Percentiles rank a stretch among this genome's conserved stretches.
Evolutionary conservation across 805 yeast genomes (phyloP).

Genomic region (Barnettozyma salicaria): DNA sequence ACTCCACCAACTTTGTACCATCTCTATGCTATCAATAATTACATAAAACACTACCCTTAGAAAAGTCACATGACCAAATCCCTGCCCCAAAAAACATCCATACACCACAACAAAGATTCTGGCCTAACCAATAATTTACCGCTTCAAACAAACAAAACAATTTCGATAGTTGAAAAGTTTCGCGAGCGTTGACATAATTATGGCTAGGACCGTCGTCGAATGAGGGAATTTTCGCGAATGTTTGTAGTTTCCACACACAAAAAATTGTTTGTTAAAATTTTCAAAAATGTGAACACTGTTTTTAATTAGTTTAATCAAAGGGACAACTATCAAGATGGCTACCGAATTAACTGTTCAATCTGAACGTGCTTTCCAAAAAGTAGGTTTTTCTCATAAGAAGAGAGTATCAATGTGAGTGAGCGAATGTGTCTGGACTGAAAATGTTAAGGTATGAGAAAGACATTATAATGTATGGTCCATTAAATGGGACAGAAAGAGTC

Average conservation of each 20-base stretch:
- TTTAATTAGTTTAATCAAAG: not conserved
- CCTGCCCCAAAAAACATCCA: not conserved
- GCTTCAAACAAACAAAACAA: not conserved
- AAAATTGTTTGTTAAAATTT: conserved; percentile 10
- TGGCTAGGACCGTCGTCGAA: not conserved
- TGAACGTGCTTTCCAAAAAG: conserved; percentile 99
- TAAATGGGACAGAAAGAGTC: too few species aligned
- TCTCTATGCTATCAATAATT: too few species aligned
- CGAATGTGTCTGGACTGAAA: too few species aligned
- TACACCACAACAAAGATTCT: not conserved
- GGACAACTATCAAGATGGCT: conserved; percentile 64
- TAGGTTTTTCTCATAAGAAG: conserved; percentile 38
- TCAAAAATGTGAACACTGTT: conserved; percentile 4
- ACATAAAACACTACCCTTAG: too few species aligned
- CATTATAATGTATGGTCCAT: too few species aligned
- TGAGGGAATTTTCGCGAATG: conserved; percentile 5
- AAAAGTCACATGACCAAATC: too few species aligned
- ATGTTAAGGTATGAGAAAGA: not conserved
- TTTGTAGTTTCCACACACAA: conserved; percentile 1
- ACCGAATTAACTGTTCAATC: conserved; percentile 99
- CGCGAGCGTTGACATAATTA: conserved; percentile 1
- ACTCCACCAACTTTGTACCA: too few species aligned
- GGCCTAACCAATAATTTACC: not conserved
- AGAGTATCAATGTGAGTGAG: not conserved
- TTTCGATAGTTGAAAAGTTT: too few species aligned